These are phyloP conservation scores for Corinectria fuckeliana DNA, from an alignment of 2,329 filamentous ascomycete species.

Conservation along the genomic window DNA sequence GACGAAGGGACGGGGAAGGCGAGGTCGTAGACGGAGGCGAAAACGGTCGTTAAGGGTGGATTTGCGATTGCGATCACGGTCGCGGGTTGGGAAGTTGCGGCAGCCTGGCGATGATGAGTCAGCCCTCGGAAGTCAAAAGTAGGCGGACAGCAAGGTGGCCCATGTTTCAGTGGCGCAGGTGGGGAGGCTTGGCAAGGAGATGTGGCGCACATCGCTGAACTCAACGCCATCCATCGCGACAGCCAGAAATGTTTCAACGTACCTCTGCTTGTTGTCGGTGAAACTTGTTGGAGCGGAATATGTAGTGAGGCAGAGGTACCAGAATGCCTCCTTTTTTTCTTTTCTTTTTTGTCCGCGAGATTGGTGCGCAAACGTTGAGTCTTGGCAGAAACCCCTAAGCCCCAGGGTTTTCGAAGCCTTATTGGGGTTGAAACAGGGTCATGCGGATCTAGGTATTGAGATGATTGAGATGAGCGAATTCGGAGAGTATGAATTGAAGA, in stretches of 20 bases:
- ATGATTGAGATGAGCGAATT: no score
- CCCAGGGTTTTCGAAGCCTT: no score
- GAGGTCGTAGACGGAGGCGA: slow-evolving; percentile 11
- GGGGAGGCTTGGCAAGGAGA: background rate
- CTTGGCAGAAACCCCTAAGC: no score
- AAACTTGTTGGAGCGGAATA: background rate
- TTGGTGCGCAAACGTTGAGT: no score
- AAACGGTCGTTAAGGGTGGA: slow-evolving; percentile 10
- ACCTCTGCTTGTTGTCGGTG: background rate
- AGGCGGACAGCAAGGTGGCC: background rate
- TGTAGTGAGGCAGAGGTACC: background rate
- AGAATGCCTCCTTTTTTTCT: background rate
- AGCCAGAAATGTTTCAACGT: background rate
- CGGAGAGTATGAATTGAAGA: no score
- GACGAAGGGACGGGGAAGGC: slow-evolving; percentile 2
- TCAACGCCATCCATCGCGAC: background rate
- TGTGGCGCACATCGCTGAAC: slow-evolving; percentile 2
- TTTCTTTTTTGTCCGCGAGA: no score
- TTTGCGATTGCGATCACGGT: slow-evolving; percentile 17
- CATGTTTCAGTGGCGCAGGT: background rate
- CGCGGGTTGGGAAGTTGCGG: slow-evolving; percentile 6
- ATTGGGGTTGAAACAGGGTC: no score
- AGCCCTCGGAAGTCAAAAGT: slow-evolving; percentile 1
- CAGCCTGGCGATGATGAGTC: slow-evolving; percentile 18
- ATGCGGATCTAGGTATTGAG: no score